These are phyloP conservation scores for Cyathus striatus DNA, from an alignment of 768 basidiomycete species.

Conservation along the genomic window DNA sequence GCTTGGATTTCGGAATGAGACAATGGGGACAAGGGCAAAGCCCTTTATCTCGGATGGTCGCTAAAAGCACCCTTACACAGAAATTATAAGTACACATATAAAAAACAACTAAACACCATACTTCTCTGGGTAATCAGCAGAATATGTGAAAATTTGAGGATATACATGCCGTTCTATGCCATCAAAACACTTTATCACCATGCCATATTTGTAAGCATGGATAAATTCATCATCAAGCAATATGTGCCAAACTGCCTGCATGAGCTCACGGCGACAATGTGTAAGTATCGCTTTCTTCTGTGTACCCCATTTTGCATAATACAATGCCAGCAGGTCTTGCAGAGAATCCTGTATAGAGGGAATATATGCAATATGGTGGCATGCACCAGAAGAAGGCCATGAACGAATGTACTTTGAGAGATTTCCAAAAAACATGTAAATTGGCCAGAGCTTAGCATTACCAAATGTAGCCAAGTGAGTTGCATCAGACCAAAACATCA, in stretches of 20 bases:
- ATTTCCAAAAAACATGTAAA: conserved; percentile 29
- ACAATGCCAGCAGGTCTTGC: background rate
- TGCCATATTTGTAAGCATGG: background rate
- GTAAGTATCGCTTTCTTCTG: background rate
- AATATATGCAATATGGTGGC: conserved; percentile 24
- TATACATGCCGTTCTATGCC: conserved; percentile 4
- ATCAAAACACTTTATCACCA: background rate
- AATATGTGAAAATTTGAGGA: conserved; percentile 24
- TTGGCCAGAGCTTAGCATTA: conserved; percentile 27
- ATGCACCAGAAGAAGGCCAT: conserved; percentile 11
- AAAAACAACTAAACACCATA: conserved; percentile 7
- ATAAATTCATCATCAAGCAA: background rate
- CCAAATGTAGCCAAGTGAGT: conserved; percentile 24
- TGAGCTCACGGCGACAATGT: background rate
- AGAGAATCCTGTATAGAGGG: background rate
- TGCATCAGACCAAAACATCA: conserved; percentile 23
- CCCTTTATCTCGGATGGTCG: conserved; percentile 22
- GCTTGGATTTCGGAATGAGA: conserved; percentile 13
- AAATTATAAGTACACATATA: background rate
- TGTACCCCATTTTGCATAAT: background rate
- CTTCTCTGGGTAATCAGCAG: conserved; percentile 34
- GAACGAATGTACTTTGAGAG: conserved; percentile 28
- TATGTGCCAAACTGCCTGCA: background rate
- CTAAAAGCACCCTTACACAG: conserved; percentile 20
- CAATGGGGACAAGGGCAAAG: conserved; percentile 30